A percentile compares a stretch with the other conserved stretches of the same genome.
Conservation (phyloP, 1,284 basidiomycete species). For the Waitea zeae region DNA sequence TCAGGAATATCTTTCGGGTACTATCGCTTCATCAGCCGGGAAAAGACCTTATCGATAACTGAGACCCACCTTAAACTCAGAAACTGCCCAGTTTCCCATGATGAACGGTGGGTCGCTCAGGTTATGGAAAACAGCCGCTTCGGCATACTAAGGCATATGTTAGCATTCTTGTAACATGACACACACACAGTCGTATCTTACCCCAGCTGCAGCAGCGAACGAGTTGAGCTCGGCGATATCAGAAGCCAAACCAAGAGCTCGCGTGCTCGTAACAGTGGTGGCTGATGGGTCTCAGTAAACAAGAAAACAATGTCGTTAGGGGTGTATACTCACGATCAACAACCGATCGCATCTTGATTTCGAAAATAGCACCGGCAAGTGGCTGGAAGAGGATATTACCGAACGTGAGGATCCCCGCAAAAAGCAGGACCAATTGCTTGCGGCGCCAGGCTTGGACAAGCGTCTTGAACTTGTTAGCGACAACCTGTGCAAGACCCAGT, state of each 20-base stretch:
- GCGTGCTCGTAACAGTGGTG: conserved; percentile 19
- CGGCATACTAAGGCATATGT: conserved; percentile 24
- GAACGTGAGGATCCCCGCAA: conserved; percentile 26
- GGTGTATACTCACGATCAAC: conserved; percentile 14
- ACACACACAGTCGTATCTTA: too few species aligned
- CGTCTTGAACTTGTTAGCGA: conserved; percentile 20
- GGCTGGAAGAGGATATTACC: conserved; percentile 30
- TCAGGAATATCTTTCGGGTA: conserved; percentile 18
- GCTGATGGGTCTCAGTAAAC: conserved; percentile 12
- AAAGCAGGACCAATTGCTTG: conserved; percentile 14
- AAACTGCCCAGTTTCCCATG: conserved; percentile 25
- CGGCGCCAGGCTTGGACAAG: conserved; percentile 23
- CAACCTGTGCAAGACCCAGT: conserved; percentile 7
- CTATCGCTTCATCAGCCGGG: background rate
- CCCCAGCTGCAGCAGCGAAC: conserved; percentile 42
- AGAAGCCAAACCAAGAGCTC: conserved; percentile 23
- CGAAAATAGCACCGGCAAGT: conserved; percentile 37
- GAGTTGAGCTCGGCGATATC: conserved; percentile 24
- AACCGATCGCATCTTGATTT: conserved; percentile 23
- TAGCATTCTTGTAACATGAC: too few species aligned
- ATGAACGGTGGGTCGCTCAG: conserved; percentile 38
- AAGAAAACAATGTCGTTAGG: background rate
- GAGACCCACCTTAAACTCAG: conserved; percentile 24
- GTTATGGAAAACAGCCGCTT: conserved; percentile 26
- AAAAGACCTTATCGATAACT: conserved; percentile 2